phyloP scores from a whole-genome alignment of 2,329 filamentous ascomycete species.

The Beauveria sp. region DNA sequence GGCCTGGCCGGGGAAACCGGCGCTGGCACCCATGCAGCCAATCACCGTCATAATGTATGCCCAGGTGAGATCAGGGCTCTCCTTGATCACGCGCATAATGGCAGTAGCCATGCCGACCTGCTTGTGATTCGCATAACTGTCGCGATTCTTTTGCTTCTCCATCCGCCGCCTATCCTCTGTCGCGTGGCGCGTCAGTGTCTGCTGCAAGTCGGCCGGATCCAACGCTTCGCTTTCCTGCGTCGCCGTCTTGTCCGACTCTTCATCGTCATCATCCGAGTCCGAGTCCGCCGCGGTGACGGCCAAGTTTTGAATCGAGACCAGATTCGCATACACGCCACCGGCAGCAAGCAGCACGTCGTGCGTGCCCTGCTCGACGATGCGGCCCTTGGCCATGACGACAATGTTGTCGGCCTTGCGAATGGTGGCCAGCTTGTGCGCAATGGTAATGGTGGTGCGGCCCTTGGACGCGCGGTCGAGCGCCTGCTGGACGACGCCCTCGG shows the following conservation, averaged over 20 bases:
- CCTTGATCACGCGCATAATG: constrained; percentile 27
- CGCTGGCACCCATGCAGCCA: constrained; percentile 23
- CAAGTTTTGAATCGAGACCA: constrained; percentile 39
- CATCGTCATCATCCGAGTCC: constrained; percentile 12
- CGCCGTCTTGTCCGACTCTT: constrained; percentile 5
- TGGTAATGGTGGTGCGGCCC: constrained; percentile 54
- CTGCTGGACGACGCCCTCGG: constrained; percentile 42
- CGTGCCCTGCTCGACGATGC: constrained; percentile 22
- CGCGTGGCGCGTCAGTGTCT: constrained; percentile 25
- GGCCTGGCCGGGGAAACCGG: constrained; percentile 35
- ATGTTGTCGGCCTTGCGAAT: constrained; percentile 26
- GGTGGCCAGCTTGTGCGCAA: constrained; percentile 49
- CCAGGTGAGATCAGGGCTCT: constrained; percentile 30
- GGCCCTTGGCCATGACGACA: constrained; percentile 21
- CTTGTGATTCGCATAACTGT: constrained; percentile 28
- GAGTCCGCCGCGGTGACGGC: constrained; percentile 18
- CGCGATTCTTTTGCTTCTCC: constrained; percentile 27
- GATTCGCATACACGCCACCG: constrained; percentile 40
- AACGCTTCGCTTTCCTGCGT: not conserved
- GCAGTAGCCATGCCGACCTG: constrained; percentile 23
- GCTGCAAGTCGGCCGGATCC: constrained; percentile 18
- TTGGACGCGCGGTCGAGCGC: constrained; percentile 45
- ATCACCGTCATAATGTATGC: constrained; percentile 27
- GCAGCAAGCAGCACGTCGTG: constrained; percentile 43
- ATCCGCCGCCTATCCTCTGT: constrained; percentile 24